Evolutionary conservation across 2,329 filamentous ascomycete species (phyloP).

Genomic region (Escovopsis sp.): DNA sequence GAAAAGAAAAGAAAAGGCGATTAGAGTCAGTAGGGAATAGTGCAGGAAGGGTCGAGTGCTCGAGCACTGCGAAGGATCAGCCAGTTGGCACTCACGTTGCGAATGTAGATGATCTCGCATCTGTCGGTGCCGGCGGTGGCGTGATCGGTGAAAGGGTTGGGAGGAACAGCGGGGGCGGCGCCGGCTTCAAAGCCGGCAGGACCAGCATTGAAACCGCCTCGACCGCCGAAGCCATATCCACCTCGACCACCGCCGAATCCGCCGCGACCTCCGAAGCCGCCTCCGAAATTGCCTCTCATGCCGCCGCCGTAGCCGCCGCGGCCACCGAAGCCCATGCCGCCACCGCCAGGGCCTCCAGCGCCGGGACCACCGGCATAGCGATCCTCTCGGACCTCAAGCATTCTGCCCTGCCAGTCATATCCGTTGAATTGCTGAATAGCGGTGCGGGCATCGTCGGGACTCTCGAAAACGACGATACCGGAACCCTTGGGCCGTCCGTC

Average conservation of each 20-base stretch:
- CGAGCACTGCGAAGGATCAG: neutral
- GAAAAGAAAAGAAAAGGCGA: neutral
- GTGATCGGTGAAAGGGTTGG: conserved; percentile 89
- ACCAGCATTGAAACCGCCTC: conserved; percentile 28
- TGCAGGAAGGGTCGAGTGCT: neutral
- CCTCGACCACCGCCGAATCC: conserved; percentile 30
- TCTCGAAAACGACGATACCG: conserved; percentile 93
- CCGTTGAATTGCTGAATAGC: conserved; percentile 97
- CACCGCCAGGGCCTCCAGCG: conserved; percentile 39
- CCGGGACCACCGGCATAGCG: conserved; percentile 61
- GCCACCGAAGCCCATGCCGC: conserved; percentile 38
- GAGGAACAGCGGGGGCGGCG: conserved; percentile 33
- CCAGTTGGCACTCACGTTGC: conserved; percentile 57
- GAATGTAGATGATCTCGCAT: conserved; percentile 78
- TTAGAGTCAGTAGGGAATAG: neutral
- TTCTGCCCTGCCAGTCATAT: conserved; percentile 93
- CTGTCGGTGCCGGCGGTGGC: conserved; percentile 77
- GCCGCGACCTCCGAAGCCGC: conserved; percentile 31
- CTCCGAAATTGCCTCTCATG: conserved; percentile 43
- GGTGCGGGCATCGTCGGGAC: conserved; percentile 82
- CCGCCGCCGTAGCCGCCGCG: conserved; percentile 45
- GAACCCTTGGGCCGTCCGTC: conserved; percentile 93
- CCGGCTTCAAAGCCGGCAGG: conserved; percentile 32
- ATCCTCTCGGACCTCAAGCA: conserved; percentile 90
- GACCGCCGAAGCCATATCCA: conserved; percentile 26